These are phyloP conservation scores for Pisolithus thermaeus DNA, from an alignment of 1,284 basidiomycete genomes.

Conservation along the genomic window DNA sequence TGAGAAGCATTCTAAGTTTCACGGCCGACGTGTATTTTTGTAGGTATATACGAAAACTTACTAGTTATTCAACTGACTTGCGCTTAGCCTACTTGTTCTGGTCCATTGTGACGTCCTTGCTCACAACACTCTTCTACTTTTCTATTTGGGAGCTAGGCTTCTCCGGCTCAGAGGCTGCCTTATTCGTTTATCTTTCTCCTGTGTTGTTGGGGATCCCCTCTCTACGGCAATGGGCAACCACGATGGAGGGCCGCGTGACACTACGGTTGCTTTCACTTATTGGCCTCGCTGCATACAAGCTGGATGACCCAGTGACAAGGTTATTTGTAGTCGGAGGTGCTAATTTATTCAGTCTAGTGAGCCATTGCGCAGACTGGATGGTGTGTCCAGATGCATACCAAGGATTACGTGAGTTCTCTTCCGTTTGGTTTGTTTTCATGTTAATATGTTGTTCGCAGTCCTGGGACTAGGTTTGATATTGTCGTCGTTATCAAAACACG, in stretches of 20 bases:
- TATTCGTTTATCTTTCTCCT: slow-evolving; percentile 67
- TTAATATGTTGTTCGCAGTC: slow-evolving; percentile 37
- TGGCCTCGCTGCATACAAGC: slow-evolving; percentile 58
- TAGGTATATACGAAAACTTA: slow-evolving; percentile 46
- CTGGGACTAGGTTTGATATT: slow-evolving; percentile 63
- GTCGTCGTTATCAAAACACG: slow-evolving; percentile 70
- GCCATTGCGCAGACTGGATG: slow-evolving; percentile 53
- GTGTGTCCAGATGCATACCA: slow-evolving; percentile 44
- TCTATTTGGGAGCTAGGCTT: slow-evolving; percentile 85
- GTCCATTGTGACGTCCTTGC: slow-evolving; percentile 81
- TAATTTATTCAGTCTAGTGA: slow-evolving; percentile 45
- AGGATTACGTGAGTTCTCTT: slow-evolving; percentile 46
- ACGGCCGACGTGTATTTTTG: slow-evolving; percentile 51
- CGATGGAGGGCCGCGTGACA: slow-evolving; percentile 42
- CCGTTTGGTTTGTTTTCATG: not conserved
- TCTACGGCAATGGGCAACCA: slow-evolving; percentile 40
- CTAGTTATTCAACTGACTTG: not conserved
- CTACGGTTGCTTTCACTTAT: slow-evolving; percentile 47
- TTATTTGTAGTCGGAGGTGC: slow-evolving; percentile 55
- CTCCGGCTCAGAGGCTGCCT: slow-evolving; percentile 70
- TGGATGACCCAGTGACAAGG: slow-evolving; percentile 50
- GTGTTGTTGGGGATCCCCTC: slow-evolving; percentile 46
- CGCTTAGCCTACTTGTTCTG: slow-evolving; percentile 76
- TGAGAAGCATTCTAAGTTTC: slow-evolving; percentile 34
- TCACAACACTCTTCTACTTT: slow-evolving; percentile 87